Evolutionary conservation across 2,329 filamentous ascomycete species (phyloP).

Genomic region (Penicillium sp.): DNA sequence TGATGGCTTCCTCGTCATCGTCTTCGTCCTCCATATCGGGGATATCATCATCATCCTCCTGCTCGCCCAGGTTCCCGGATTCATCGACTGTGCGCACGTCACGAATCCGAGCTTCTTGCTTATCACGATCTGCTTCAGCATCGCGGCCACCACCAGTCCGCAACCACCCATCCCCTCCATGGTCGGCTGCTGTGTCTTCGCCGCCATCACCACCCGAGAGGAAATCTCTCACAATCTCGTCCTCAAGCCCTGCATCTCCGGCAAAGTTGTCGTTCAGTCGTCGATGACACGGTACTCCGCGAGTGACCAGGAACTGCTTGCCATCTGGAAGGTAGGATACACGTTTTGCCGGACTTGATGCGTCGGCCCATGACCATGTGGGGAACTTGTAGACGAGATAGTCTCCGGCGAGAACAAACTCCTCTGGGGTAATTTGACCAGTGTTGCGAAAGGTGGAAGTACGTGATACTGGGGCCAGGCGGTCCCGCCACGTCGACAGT

Average conservation of each 20-base stretch:
- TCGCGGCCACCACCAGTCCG: constrained; percentile 72
- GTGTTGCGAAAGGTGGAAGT: constrained; percentile 91
- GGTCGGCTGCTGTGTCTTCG: constrained; percentile 62
- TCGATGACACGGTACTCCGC: constrained; percentile 89
- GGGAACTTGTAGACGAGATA: constrained; percentile 99
- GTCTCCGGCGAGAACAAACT: constrained; percentile 93
- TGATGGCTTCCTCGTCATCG: constrained; percentile 91
- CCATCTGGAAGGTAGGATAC: constrained; percentile 77
- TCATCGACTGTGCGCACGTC: constrained; percentile 90
- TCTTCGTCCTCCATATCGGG: constrained; percentile 98
- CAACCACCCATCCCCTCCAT: constrained; percentile 89
- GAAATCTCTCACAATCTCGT: constrained; percentile 79
- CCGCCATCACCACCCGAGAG: constrained; percentile 53
- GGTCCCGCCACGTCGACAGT: constrained; percentile 86
- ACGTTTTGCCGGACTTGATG: constrained; percentile 74
- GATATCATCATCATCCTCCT: constrained; percentile 69
- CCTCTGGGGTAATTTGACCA: constrained; percentile 93
- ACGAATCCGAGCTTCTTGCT: constrained; percentile 70
- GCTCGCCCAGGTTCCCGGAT: constrained; percentile 77
- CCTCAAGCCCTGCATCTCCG: constrained; percentile 79
- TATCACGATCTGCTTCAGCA: constrained; percentile 51
- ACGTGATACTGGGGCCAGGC: constrained; percentile 82
- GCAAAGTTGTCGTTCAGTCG: constrained; percentile 92
- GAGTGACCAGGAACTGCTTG: constrained; percentile 94
- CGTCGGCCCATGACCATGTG: constrained; percentile 94